Evolutionary conservation across 768 basidiomycete genomes (phyloP), one percentile per base, ranked within the genome.

Genomic region (Termitomyces heimii): DNA sequence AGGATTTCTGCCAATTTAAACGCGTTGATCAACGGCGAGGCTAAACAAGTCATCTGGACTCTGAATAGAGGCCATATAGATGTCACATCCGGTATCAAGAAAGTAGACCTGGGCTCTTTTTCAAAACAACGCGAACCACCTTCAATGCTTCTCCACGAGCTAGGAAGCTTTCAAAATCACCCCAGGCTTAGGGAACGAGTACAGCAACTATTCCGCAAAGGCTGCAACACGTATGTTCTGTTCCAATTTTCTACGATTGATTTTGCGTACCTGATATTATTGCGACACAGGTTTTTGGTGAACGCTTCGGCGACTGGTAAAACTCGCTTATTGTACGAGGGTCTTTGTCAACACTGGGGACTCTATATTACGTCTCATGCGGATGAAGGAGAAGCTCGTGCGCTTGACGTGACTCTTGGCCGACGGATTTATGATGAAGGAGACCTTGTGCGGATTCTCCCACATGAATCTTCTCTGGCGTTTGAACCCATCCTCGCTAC

Each of bases 261-360:
- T 13, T 12, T 34, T 18, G 6, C 3, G 13, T 9, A 22, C 6
- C 18, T 40, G 4, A 34, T 1, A 34, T 34, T 14, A 20, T 22
- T 6, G 3, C 14, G 1, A 5, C 13, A 24, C 26, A 57, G 56
- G 22, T 57, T 57, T 8, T 18, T 52, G 7, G 56, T 57, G n/a
- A 57, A 57, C 3, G 49, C 56, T 1, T 57, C 56, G 12, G 56
- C 49, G 14, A 51, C 49, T 44, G 56, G 56, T 3, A 57, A 57
- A n/a, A 57, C 56, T 24, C 49, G 50, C 20, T 34, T 46, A 10
- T 4, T 46, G 0, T 46, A 46, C 5, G 45, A 46, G 18, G 28
- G 45, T n/a, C 28, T 46, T n/a, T 46, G 45, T 3, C 28, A 46
- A 16, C 26, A 28, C 16, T 45, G 44, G 44, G 40, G 44, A 45